A percentile compares a stretch with the other conserved stretches of the same genome.
These are phyloP conservation scores for Lasiosphaeria ovina DNA, from an alignment of 495 filamentous ascomycete genomes.

Conservation along the genomic window DNA sequence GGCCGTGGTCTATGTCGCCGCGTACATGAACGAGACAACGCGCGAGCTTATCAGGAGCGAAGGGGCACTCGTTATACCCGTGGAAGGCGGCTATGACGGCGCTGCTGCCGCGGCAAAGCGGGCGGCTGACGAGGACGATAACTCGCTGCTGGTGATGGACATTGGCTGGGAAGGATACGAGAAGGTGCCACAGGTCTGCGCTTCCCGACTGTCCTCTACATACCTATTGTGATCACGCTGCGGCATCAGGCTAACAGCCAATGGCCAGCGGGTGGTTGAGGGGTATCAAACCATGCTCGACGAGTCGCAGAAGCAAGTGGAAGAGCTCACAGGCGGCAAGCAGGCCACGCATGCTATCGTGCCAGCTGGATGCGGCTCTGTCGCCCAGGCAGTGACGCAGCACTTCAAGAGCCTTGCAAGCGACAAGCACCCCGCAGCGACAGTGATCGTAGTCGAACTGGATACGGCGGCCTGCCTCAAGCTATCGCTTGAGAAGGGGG, in stretches of 20 bases:
- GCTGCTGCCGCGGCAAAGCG: slow-evolving; percentile 48
- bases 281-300: slow-evolving; percentile 68
- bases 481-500: slow-evolving; percentile 46
- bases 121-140: slow-evolving; percentile 29
- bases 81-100: slow-evolving; percentile 59
- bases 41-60: slow-evolving; percentile 54
- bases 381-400: slow-evolving; percentile 57
- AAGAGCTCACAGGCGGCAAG: slow-evolving; percentile 18
- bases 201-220: background rate
- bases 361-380: slow-evolving; percentile 64
- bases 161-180: slow-evolving; percentile 61
- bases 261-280: slow-evolving; percentile 62
- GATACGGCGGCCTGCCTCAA: slow-evolving; percentile 61
- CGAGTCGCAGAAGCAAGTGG: slow-evolving; percentile 38
- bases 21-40: slow-evolving; percentile 50
- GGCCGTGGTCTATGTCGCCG: slow-evolving; percentile 56
- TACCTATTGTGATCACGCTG: background rate
- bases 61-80: slow-evolving; percentile 52
- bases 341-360: slow-evolving; percentile 46
- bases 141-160: slow-evolving; percentile 61
- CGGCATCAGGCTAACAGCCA: slow-evolving; percentile 1
- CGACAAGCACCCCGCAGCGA: slow-evolving; percentile 16
- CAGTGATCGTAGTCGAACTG: slow-evolving; percentile 60
- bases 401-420: slow-evolving; percentile 52
- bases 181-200: slow-evolving; percentile 51